Conservation (phyloP, 345 rosid genomes). For the Sisymbrium irio region DNA sequence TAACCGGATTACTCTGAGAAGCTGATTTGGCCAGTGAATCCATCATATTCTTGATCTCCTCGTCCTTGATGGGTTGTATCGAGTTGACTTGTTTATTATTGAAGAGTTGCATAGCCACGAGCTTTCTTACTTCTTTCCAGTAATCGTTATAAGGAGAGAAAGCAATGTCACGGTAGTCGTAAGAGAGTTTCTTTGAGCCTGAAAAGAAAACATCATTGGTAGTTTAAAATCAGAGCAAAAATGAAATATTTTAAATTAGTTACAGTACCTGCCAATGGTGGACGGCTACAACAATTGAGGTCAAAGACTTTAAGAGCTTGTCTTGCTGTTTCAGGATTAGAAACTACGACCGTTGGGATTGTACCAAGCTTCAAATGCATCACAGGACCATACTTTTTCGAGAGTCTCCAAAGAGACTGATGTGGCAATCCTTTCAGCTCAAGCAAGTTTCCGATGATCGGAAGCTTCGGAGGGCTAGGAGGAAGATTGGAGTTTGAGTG, state of each 20-base stretch:
- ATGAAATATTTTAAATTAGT: not conserved
- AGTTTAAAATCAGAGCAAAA: not conserved
- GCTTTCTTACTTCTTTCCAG: conserved; percentile 46
- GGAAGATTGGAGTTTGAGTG: conserved; percentile 9
- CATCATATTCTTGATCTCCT: not conserved
- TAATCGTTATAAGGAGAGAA: conserved; percentile 41
- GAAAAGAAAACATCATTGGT: not conserved
- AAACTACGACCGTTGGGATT: conserved; percentile 36
- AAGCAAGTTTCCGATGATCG: conserved; percentile 50
- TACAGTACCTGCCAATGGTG: conserved; percentile 12
- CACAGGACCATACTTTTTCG: conserved; percentile 49
- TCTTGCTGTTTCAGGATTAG: conserved; percentile 44
- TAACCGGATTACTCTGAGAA: not conserved
- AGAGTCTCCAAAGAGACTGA: conserved; percentile 39
- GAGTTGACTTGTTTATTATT: not conserved
- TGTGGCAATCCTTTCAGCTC: conserved; percentile 32
- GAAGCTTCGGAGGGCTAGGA: conserved; percentile 38
- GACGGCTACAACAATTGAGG: conserved; percentile 46
- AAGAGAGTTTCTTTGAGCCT: conserved; percentile 41
- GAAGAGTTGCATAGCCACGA: conserved; percentile 32
- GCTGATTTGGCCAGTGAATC: not conserved
- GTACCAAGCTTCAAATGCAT: conserved; percentile 44
- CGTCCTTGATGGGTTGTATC: not conserved
- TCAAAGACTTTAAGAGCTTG: conserved; percentile 44
- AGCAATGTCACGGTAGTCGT: conserved; percentile 40